These are phyloP conservation scores for Pestalotiopsis sp. DNA, from an alignment of 2,329 filamentous ascomycete species.

Conservation along the genomic window DNA sequence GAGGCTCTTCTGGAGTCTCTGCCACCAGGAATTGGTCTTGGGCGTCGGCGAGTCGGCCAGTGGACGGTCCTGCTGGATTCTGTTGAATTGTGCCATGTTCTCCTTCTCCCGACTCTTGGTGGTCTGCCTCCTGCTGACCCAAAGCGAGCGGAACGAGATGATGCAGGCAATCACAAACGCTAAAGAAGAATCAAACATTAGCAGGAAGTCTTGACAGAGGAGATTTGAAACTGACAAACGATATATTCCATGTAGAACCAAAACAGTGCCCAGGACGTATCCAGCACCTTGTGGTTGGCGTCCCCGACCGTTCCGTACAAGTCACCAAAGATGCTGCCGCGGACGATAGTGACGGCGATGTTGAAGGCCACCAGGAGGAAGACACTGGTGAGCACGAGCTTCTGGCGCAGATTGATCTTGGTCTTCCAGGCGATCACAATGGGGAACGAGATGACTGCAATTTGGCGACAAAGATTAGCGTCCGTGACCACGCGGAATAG, in stretches of 20 bases:
- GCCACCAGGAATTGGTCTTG: neutral
- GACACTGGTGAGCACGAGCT: slow-evolving; percentile 17
- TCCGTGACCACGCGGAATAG: neutral
- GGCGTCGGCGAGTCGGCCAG: neutral
- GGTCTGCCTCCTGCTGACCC: slow-evolving; percentile 17
- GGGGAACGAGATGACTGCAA: slow-evolving; percentile 20
- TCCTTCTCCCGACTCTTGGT: slow-evolving; percentile 4
- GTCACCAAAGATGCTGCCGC: slow-evolving; percentile 19
- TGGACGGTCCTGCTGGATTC: neutral
- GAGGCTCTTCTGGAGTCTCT: neutral
- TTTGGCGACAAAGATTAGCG: neutral
- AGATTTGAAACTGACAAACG: slow-evolving; percentile 6
- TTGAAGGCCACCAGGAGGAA: slow-evolving; percentile 20
- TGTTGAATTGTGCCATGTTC: neutral
- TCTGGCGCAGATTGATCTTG: slow-evolving; percentile 18
- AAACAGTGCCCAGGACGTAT: slow-evolving; percentile 18
- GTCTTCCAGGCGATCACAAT: slow-evolving; percentile 19
- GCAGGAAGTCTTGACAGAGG: neutral
- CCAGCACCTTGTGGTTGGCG: neutral
- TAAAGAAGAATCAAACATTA: neutral
- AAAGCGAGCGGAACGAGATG: slow-evolving; percentile 23
- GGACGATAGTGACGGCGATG: slow-evolving; percentile 21
- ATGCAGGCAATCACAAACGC: slow-evolving; percentile 23
- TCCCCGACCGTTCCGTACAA: slow-evolving; percentile 13
- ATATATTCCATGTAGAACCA: slow-evolving; percentile 22